Evolutionary conservation across 2,329 filamentous ascomycete species (phyloP), one percentile per base, ranked within the genome.

Genomic region (Aspergillus sp.): DNA sequence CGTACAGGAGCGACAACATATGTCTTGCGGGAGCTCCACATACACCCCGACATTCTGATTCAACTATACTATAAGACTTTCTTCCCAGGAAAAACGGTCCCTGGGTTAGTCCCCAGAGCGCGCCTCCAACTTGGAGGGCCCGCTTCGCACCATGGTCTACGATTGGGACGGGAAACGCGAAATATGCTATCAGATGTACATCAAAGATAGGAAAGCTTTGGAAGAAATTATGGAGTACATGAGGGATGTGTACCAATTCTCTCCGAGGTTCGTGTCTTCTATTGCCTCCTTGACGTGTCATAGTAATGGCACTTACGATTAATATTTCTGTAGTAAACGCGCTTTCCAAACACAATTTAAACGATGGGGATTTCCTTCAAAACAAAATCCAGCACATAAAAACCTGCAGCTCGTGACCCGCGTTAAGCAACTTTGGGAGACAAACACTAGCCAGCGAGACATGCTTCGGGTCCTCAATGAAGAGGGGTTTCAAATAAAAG

Each of bases 301-400:
- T 39, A 12, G 71, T 55, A 17, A 47, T 23, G 12, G 15, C n/a
- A 33, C 12, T 47, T 19, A 33, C n/a, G n/a, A 33, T 31, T 12
- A n/a, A 27, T 17, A 21, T 1, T 47, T 21, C 21, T 60, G 44
- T 55, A 73, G 90, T 72, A 91, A 90, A 78, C 87, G 90, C 59
- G 87, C 88, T 44, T 91, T 88, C 61, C 89, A 91, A 72, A 86
- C 82, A 3, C 88, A 91, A 65, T 90, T 92, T 74, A 88, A 87
- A 68, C 81, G 85, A 70, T 95, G 91, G 91, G 83, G 85, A 7
- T 93, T 95, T 65, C 90, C 90, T 14, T 84, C 82, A 57, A 91
- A 91, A 71, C 86, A 90, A 64, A 86, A 87, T 59, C 86, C 87
- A 0, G 86, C 87, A 1, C 85, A 91, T 69, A 89, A 89, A 68